Base-by-base conservation (phyloP, 2,329 filamentous ascomycete species). In the Beauveria varroae region DNA sequence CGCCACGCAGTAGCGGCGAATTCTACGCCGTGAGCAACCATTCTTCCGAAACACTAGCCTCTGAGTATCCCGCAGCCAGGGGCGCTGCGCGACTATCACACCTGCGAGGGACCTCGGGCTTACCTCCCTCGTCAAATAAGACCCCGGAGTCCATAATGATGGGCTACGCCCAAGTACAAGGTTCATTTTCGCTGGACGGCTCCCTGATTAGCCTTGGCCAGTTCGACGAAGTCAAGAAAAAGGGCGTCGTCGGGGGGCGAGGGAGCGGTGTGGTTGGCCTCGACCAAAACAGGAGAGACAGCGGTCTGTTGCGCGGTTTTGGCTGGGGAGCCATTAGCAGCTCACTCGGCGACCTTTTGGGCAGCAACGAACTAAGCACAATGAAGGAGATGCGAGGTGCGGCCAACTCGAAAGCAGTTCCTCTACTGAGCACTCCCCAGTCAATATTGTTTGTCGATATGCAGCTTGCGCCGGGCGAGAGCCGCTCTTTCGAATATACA, bases 1-100 rank as follows among this genome's bases (percentile, higher is more conserved):
- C 93, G 30, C 92, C 91, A 26, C 82, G 95, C 67, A 96, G 91
- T 65, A 99, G 95, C 71, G 90, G 89, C 59, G 95, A 99, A 69
- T 96, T 98, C 68, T 98, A 96, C 73, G 93, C 93, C 1, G 77
- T 93, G 72, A 97, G 93, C 77, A 97, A 98, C 71, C 89, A 96
- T 70, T 98, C 95, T 7, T 91, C 89, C 18, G 95, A 99, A 73
- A 99, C 95, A 3, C 73, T 98, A 53, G 88, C 88, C 12, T 99
- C 95, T 0, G 95, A 98, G 73, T 96, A 96, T 70, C 83, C 89
- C 16, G 78, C 86, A 20, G 57, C 63, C 18, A 67, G 76, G 57
- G 68, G 71, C 1, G 70, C 73, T 14, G 71, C 66, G 49, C 72
- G 76, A 28, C 76, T 81, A 30, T 70, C 75, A 2, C 78, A 83